Evolutionary conservation across 2,329 filamentous ascomycete species (phyloP), one percentile per base, ranked within the genome.

Genomic region (Paraphoma chrysanthemicola): DNA sequence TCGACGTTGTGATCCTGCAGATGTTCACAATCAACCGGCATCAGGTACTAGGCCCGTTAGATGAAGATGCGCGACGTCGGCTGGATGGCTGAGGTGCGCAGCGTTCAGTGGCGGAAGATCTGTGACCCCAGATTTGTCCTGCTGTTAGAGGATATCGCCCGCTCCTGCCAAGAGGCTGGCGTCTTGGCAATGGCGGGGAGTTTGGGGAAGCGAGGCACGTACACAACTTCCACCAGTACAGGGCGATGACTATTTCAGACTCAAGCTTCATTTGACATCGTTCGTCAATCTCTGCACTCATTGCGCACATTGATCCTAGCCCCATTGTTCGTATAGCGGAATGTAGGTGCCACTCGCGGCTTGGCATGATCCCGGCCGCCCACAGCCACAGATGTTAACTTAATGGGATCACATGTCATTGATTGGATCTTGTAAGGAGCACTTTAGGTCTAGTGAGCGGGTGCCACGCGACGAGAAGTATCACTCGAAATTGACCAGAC

Each of bases 51-150:
- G n/a, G 29, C 3, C 31, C 23, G 43, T 51, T 39, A 38, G 38
- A 49, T 49, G 45, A 44, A 31, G n/a, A 44, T 39, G 52, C 30
- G 14, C 39, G 10, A 42, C 28, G 36, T 29, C 47, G 48, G 16
- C 5, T 17, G 11, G 30, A 28, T 44, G 41, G 42, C 49, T 38
- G 42, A 39, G 31, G 23, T 23, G n/a, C 11, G 4, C 10, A 16
- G 38, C 7, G 28, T 17, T 56, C 17, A 56, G 18, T 56, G 53
- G 53, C 48, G 53, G 53, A 51, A 56, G 43, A 44, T 47, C 33
- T 56, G 42, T 23, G 28, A 36, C 33, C 43, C 48, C 48, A 39
- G 31, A 38, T 51, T 28, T 48, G 18, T 42, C 36, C 36, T 43
- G 38, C 31, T n/a, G 12, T 14, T 18, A 38, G n/a, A 8, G 41